These are phyloP conservation scores for Chalciporus pseudorubinellus DNA, from an alignment of 768 basidiomycete species.

Conservation along the genomic window DNA sequence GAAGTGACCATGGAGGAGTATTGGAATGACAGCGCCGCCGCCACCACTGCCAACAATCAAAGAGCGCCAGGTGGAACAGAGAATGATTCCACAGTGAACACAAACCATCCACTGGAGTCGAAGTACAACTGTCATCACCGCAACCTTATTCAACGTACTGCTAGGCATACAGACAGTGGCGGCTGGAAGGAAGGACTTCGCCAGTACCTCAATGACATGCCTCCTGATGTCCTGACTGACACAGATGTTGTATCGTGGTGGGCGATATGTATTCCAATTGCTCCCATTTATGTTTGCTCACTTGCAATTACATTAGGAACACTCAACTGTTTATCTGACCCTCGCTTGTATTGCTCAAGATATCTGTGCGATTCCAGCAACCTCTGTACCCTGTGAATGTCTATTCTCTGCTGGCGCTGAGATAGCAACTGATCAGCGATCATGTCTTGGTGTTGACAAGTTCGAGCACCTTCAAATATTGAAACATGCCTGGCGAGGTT, in stretches of 20 bases:
- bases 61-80: no score
- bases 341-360: conserved; percentile 1
- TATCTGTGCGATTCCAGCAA: conserved; percentile 7
- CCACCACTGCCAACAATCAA: no score
- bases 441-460: neutral
- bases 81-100: no score
- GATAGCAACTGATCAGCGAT: neutral
- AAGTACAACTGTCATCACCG: no score
- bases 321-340: neutral
- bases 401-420: conserved; percentile 15
- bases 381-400: conserved; percentile 8
- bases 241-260: conserved; percentile 2
- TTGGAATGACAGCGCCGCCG: neutral
- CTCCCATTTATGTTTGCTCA: neutral
- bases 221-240: neutral
- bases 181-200: neutral
- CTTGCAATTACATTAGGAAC: neutral
- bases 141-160: no score
- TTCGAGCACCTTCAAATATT: conserved; percentile 13
- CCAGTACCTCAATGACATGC: neutral
- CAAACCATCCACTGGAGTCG: no score
- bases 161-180: no score
- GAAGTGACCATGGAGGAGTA: conserved; percentile 4
- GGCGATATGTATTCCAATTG: neutral
- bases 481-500: conserved; percentile 10